Evolutionary conservation across 495 filamentous ascomycete species (phyloP).

Genomic region (Bombardia bombarda): DNA sequence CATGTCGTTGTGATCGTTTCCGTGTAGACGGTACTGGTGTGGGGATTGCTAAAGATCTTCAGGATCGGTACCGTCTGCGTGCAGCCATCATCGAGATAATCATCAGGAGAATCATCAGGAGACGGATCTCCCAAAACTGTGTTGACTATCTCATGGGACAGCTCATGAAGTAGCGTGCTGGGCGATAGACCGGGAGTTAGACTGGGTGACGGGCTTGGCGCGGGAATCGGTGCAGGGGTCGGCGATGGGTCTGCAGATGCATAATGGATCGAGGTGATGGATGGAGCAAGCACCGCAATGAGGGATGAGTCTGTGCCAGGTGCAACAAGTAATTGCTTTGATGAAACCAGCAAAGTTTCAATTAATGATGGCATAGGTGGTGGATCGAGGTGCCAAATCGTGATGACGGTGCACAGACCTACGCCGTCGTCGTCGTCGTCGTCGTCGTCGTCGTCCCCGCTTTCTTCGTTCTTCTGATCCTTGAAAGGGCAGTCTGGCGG

Average conservation of each 20-base stretch:
- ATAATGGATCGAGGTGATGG: too few species aligned
- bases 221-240: too few species aligned
- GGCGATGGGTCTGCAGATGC: too few species aligned
- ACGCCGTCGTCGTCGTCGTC: not conserved
- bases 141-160: too few species aligned
- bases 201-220: too few species aligned
- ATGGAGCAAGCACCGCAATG: too few species aligned
- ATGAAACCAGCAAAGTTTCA: too few species aligned
- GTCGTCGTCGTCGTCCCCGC: not conserved
- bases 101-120: not conserved
- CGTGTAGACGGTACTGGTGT: constrained; percentile 2
- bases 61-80: constrained; percentile 7
- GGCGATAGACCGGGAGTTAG: too few species aligned
- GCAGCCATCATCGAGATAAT: constrained; percentile 1
- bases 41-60: constrained; percentile 1
- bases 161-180: too few species aligned
- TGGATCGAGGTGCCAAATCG: constrained; percentile 2
- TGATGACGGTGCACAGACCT: constrained; percentile 6
- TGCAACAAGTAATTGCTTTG: too few species aligned
- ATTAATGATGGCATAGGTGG: not conserved
- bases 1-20: constrained; percentile 4
- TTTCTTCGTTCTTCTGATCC: not conserved
- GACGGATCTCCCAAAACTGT: not conserved
- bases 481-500: constrained; percentile 2
- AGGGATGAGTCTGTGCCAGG: too few species aligned